Base-by-base conservation (phyloP, 331 rosid genomes). In the Pyracantha coccinea region DNA sequence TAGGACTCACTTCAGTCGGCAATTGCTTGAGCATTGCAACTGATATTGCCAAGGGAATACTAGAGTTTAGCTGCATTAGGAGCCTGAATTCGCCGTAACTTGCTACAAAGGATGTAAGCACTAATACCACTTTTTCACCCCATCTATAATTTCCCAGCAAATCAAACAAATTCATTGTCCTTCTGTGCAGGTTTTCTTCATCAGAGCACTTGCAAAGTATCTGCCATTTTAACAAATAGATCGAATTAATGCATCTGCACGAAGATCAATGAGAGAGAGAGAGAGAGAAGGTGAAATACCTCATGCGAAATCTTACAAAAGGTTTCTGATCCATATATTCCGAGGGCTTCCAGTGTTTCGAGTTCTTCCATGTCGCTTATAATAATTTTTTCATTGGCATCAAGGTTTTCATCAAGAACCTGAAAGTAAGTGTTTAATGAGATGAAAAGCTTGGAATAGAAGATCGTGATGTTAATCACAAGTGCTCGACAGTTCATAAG, bases 71-170 rank as follows among this genome's bases (percentile, higher is more conserved):
- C 72, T 81, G 85, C 81, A 78, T 76, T n/a, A 85, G 84, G 71
- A 78, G 86, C 87, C 86, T 72, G 14, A 86, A 76, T 80, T 90
- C 83, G n/a, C 89, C 93, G 47, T 88, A 90, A 69, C 76, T 90
- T 75, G 72, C 68, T 38, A 78, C 87, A 35, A 88, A 86, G 59
- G 93, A 86, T 52, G 96, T 77, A 16, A 90, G 84, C 6, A 87
- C 85, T 70, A 88, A 52, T 47, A 75, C 88, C 67, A 85, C 87
- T 83, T 88, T 88, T 28, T 77, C 93, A 71, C 81, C 96, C 90
- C 90, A 88, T 13, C 81, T 81, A 64, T 85, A 86, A 6, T 80
- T 80, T 20, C 78, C 87, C 29, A 88, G 83, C 76, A 82, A 73
- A 75, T 86, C 93, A 85, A 90, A 85, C 81, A 90, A 57, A 63